Evolutionary conservation across 2,329 filamentous ascomycete genomes (phyloP), one percentile per base, ranked within the genome.

Genomic region (Phoma herbarum): DNA sequence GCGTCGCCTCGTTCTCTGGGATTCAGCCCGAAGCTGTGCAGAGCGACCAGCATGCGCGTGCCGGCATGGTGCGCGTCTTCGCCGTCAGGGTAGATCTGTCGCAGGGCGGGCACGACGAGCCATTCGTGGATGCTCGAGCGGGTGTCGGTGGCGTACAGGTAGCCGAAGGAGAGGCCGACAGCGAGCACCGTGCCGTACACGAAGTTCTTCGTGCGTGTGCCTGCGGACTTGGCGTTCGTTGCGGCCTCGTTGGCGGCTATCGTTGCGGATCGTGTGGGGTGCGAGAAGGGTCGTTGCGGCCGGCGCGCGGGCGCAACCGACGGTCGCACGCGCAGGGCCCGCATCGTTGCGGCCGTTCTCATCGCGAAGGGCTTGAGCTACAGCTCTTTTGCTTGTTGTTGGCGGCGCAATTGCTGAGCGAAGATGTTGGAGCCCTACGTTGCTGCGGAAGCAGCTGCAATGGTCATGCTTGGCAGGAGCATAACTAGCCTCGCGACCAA

Each of bases 1-100:
- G 78, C 79, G 58, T 84, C 79, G n/a, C 86, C 85, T 52, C 95
- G 88, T 76, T 99, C 95, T 57, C 94, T 86, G 4, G 92, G 91
- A 74, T 97, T 86, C 29, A 98, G 78, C 31, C 89, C 88, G 52
- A 94, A 84, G 44, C 83, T 82, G 78, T 95, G 90, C 18, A 97
- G 83, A 1, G 81, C 79, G 78, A 91, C 90, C 71, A 99, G 81
- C 7, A 87, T 82, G 35, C 83, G 80, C 2, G 91, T 92, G 49
- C 91, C 91, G 22, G 84, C 82, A 71, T 96, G 89, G 75, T 99
- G 95, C n/a, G 94, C 95, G 37, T 96, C 92, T 77, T 99, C 95
- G 57, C 90, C 90, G 69, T 95, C 91, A 4, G 89, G 84, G 75
- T 86, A 90, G 57, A 91, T 57, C 51, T 83, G 78, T 48, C 91